Evolutionary conservation across 106 monocot genomes (phyloP), one percentile per base, ranked within the genome.

Genomic region (Allium cepa): DNA sequence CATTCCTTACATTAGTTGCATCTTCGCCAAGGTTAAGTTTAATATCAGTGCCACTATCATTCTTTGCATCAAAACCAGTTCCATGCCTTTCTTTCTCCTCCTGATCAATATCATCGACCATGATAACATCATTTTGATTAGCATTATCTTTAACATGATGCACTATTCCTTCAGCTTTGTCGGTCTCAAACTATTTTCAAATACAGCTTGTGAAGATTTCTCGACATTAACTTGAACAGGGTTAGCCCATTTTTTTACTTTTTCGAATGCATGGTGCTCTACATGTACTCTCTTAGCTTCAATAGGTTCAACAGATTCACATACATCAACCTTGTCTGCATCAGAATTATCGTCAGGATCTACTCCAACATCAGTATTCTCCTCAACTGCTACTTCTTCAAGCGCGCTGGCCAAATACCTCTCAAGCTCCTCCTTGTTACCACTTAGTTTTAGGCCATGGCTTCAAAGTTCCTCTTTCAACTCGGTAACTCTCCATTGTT

Each of bases 401-500:
- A 94, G 61, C n/a, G 90, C 72, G 46, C 84, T 82, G 77, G 73
- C 61, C 62, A 94, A 75, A 59, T 82, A 64, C 72, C 70, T 90
- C n/a, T n/a, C n/a, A n/a, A n/a, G n/a, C n/a, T n/a, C 56, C 84
- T 84, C 76, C 87, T 94, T 67, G 90, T 52, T 52, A 67, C 94
- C 94, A 73, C 75, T 94, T 59, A 76, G 64, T 49, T 80, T 78
- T 11, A 90, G 63, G 62, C 63, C 84, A 59, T 90, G 77, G 60
- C 71, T 82, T 52, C 75, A 57, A 26, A 94, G 90, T 56, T 94
- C 94, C 9, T 94, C 94, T 71, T 79, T 90, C 63, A 94, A 66
- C 78, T 90, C 90, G 15, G 84, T 82, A 53, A 94, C 94, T 70
- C 83, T 90, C 94, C 90, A 94, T 58, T 94, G 90, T 70, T 94